phyloP scores from a whole-genome alignment of 345 rosid species.

The Combretum micranthum region DNA sequence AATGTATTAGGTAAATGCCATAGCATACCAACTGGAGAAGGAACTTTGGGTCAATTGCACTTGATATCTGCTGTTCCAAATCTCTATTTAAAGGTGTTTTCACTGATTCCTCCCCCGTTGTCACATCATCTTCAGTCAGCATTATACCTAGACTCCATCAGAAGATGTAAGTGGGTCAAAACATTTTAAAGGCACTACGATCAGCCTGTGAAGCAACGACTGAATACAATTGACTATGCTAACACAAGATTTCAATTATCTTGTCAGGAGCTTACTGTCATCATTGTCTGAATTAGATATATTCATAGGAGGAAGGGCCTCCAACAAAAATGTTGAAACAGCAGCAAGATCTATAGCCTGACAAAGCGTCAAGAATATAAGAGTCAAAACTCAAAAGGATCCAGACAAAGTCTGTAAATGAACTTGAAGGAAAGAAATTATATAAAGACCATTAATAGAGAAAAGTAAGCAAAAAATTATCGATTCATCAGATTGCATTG shows the following conservation, averaged over 20 bases:
- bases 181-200: not conserved
- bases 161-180: slow-evolving; percentile 4
- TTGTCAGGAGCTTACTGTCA: slow-evolving; percentile 43
- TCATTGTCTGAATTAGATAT: slow-evolving; percentile 37
- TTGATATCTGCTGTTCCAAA: slow-evolving; percentile 64
- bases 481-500: too few relatives aligned
- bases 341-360: slow-evolving; percentile 84
- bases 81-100: slow-evolving; percentile 44
- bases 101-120: slow-evolving; percentile 38
- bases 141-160: slow-evolving; percentile 40
- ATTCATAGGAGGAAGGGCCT: slow-evolving; percentile 66
- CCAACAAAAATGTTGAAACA: slow-evolving; percentile 68
- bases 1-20: slow-evolving; percentile 12
- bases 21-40: slow-evolving; percentile 82
- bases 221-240: not conserved
- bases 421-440: not conserved
- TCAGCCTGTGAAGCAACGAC: not conserved
- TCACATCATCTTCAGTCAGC: slow-evolving; percentile 61
- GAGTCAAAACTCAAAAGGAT: slow-evolving; percentile 12
- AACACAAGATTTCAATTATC: not conserved
- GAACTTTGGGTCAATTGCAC: slow-evolving; percentile 76
- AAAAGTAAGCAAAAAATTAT: too few relatives aligned
- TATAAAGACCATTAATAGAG: too few relatives aligned
- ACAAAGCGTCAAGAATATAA: slow-evolving; percentile 6
- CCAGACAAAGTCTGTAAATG: not conserved